Base-by-base conservation (phyloP, 331 rosid genomes). In the Stylosanthes scabra region DNA sequence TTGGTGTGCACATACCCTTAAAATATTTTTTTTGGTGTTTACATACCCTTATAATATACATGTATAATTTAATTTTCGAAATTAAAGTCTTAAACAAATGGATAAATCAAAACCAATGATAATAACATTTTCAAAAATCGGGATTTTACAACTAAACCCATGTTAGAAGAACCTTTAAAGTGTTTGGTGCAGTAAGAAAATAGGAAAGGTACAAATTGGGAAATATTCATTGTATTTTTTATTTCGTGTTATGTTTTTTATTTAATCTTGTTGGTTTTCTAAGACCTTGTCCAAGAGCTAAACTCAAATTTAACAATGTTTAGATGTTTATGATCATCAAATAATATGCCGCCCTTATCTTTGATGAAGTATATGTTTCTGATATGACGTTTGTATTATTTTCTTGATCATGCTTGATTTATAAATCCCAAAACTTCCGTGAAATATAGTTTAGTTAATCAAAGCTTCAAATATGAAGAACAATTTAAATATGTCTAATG, bases 191-290 rank as follows among this genome's bases (percentile, higher is more conserved):
- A n/a, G n/a, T n/a, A n/a, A n/a, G n/a, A n/a, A n/a, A n/a, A n/a
- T n/a, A n/a, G n/a, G n/a, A n/a, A n/a, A n/a, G n/a, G n/a, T n/a
- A n/a, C n/a, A n/a, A n/a, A n/a, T 73, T 76, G 81, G 63, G 59
- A 85, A 55, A 80, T 76, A 85, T 70, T 76, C 78, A 70, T 71
- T 69, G 75, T 72, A 71, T 81, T 82, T 72, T 75, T 79, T 82
- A 77, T 70, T 71, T 54, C 79, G 78, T 70, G 83, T 50, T 49
- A 31, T 59, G 42, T 66, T 68, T 64, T 65, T 72, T 34, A 51
- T 67, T 66, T 42, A 49, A 12, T 68, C 74, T 83, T 61, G 63
- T 62, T 66, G 63, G 66, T 75, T 50, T 82, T 31, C 37, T 25
- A 6, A 40, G 15, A 71, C 29, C 54, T 70, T 74, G 52, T 74